Conservation (phyloP, 2,329 filamentous ascomycete genomes). For the Exserohilum rostratum region DNA sequence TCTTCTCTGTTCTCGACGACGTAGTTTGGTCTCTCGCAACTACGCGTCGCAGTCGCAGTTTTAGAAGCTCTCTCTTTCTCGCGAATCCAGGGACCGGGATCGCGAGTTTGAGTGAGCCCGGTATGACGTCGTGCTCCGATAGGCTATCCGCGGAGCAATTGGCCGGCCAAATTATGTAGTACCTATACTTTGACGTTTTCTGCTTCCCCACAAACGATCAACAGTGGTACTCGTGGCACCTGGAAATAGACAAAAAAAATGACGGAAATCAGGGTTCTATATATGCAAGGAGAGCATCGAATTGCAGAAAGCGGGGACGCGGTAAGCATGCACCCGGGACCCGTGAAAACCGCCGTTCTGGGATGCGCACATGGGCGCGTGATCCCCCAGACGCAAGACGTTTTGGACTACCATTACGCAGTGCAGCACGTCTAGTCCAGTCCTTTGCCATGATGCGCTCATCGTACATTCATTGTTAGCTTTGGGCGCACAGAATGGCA, state of each 20-base stretch:
- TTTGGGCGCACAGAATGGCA: background rate
- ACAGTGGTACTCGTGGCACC: too few species aligned
- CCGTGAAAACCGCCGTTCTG: slow-evolving; percentile 20
- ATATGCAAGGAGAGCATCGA: slow-evolving; percentile 14
- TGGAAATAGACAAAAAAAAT: too few species aligned
- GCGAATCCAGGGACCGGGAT: slow-evolving; percentile 2
- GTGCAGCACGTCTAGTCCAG: slow-evolving; percentile 11
- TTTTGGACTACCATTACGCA: slow-evolving; percentile 17
- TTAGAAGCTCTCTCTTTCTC: background rate
- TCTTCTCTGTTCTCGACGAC: background rate
- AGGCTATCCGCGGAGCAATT: slow-evolving; percentile 5
- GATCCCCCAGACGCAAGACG: too few species aligned
- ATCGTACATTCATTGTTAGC: background rate
- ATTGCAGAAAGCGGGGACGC: slow-evolving; percentile 24
- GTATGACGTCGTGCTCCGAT: slow-evolving; percentile 18
- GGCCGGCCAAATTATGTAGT: slow-evolving; percentile 7
- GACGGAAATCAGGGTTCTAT: slow-evolving; percentile 21
- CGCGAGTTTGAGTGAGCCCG: slow-evolving; percentile 7
- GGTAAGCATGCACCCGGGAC: slow-evolving; percentile 13
- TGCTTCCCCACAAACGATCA: too few species aligned
- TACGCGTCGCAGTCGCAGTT: background rate
- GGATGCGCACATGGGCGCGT: slow-evolving; percentile 17
- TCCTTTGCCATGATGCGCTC: background rate
- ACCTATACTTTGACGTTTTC: too few species aligned
- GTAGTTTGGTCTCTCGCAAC: background rate